These are phyloP conservation scores for Botrytis deweyae DNA, from an alignment of 2,329 filamentous ascomycete species.

Conservation along the genomic window DNA sequence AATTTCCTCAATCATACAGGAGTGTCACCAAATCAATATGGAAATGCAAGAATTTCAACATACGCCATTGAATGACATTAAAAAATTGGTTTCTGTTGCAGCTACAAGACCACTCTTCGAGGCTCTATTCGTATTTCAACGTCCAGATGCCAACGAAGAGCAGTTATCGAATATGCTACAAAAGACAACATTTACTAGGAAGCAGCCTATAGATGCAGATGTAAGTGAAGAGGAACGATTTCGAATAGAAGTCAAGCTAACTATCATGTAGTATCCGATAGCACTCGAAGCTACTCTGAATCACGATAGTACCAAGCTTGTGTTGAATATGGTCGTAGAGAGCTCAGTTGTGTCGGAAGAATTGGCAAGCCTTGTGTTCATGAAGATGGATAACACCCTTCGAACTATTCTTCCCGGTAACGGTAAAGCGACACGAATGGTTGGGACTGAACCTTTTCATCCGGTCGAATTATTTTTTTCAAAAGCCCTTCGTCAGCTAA, in stretches of 20 bases:
- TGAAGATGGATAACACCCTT: slow-evolving; percentile 42
- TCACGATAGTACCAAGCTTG: slow-evolving; percentile 47
- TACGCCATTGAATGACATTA: slow-evolving; percentile 73
- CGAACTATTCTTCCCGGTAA: slow-evolving; percentile 13
- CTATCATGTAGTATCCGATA: slow-evolving; percentile 50
- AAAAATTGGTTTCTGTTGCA: slow-evolving; percentile 67
- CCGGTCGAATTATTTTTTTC: not conserved
- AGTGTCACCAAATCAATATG: slow-evolving; percentile 71
- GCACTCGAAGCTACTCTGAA: slow-evolving; percentile 70
- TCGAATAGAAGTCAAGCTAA: slow-evolving; percentile 25
- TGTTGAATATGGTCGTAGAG: slow-evolving; percentile 60
- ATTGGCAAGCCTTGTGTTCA: slow-evolving; percentile 43
- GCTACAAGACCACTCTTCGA: slow-evolving; percentile 67
- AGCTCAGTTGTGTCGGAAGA: slow-evolving; percentile 42
- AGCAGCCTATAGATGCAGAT: slow-evolving; percentile 43
- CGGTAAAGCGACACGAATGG: not conserved
- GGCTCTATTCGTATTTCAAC: slow-evolving; percentile 78
- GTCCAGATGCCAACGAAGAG: slow-evolving; percentile 41
- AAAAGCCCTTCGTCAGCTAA: not conserved
- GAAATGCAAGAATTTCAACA: slow-evolving; percentile 71
- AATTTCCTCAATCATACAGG: slow-evolving; percentile 59
- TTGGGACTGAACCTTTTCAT: not conserved
- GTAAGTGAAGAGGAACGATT: slow-evolving; percentile 33
- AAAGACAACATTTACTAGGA: slow-evolving; percentile 52
- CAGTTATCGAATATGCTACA: slow-evolving; percentile 49